A percentile compares a stretch with the other conserved stretches of the same genome.
These are phyloP conservation scores for Cryptosporidium ryanae DNA, from an alignment of 169 alveolate species.

Conservation along the genomic window DNA sequence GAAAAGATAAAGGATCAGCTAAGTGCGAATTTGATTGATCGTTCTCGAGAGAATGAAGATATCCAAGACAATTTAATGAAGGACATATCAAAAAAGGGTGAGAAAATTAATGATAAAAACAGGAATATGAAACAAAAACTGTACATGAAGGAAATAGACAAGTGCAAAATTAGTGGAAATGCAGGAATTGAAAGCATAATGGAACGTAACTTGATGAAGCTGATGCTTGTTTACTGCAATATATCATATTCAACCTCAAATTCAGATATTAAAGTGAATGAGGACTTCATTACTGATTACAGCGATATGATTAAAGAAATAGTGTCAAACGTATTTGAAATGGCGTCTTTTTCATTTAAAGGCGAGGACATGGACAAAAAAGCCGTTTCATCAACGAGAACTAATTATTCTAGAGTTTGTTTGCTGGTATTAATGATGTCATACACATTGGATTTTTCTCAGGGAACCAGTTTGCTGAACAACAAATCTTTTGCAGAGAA, in stretches of 20 bases:
- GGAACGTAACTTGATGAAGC: neutral
- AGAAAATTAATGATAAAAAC: neutral
- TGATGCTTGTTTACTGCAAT: neutral
- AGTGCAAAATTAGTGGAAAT: no score
- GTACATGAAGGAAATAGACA: neutral
- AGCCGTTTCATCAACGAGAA: neutral
- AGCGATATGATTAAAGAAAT: conserved; percentile 14
- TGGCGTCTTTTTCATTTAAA: neutral
- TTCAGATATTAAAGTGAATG: neutral
- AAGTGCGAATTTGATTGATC: neutral
- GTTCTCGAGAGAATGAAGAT: neutral
- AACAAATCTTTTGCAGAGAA: conserved; percentile 14
- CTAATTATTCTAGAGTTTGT: conserved; percentile 14
- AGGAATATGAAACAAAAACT: neutral
- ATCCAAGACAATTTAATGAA: neutral
- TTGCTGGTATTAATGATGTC: conserved; percentile 23
- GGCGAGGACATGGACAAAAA: neutral
- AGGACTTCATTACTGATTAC: conserved; percentile 5
- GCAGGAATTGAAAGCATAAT: neutral
- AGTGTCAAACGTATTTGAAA: conserved; percentile 25
- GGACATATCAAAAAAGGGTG: neutral
- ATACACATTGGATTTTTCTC: conserved; percentile 8
- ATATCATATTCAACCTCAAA: conserved; percentile 11
- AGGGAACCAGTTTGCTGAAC: neutral
- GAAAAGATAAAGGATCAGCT: conserved; percentile 1